Conservation (phyloP, 2,329 filamentous ascomycete species). For the Cladosporium sp. region DNA sequence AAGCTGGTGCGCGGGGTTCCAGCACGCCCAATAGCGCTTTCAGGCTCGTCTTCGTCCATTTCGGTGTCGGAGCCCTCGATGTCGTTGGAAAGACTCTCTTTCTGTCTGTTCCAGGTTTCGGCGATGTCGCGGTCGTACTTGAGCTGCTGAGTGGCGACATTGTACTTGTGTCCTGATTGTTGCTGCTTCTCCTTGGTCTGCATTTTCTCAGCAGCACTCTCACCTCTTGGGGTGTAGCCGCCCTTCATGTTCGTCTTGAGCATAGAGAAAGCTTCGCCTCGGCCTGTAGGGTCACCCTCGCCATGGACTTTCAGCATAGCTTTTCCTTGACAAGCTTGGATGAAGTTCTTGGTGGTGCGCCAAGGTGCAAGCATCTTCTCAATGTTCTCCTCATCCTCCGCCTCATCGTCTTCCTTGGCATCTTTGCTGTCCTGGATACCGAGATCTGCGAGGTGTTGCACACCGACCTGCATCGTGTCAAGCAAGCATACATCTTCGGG, state of each 20-base stretch:
- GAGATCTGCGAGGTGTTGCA: slow-evolving; percentile 84
- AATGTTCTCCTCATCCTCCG: slow-evolving; percentile 64
- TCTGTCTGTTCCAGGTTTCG: slow-evolving; percentile 89
- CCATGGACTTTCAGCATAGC: slow-evolving; percentile 95
- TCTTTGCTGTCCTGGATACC: slow-evolving; percentile 68
- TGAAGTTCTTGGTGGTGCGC: slow-evolving; percentile 95
- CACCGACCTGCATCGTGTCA: slow-evolving; percentile 94
- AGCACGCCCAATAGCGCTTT: slow-evolving; percentile 40
- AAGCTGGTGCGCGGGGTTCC: slow-evolving; percentile 65
- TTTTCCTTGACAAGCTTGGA: slow-evolving; percentile 88
- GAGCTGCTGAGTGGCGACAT: slow-evolving; percentile 88
- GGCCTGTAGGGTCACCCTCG: slow-evolving; percentile 88
- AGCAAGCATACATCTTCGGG: slow-evolving; percentile 93
- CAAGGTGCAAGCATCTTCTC: slow-evolving; percentile 90
- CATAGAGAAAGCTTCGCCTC: slow-evolving; percentile 92
- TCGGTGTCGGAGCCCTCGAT: slow-evolving; percentile 73
- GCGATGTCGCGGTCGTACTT: slow-evolving; percentile 89
- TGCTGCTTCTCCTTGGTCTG: slow-evolving; percentile 69
- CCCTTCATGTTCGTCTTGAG: slow-evolving; percentile 99
- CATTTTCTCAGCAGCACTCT: slow-evolving; percentile 81
- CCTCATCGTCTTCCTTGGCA: slow-evolving; percentile 61
- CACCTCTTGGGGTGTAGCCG: slow-evolving; percentile 84
- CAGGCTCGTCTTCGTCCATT: slow-evolving; percentile 55
- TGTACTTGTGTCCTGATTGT: slow-evolving; percentile 88
- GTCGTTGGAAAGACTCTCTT: slow-evolving; percentile 67